These are phyloP conservation scores for Mucor irregularis DNA, from an alignment of 371 early-diverging fungal species.

Conservation along the genomic window DNA sequence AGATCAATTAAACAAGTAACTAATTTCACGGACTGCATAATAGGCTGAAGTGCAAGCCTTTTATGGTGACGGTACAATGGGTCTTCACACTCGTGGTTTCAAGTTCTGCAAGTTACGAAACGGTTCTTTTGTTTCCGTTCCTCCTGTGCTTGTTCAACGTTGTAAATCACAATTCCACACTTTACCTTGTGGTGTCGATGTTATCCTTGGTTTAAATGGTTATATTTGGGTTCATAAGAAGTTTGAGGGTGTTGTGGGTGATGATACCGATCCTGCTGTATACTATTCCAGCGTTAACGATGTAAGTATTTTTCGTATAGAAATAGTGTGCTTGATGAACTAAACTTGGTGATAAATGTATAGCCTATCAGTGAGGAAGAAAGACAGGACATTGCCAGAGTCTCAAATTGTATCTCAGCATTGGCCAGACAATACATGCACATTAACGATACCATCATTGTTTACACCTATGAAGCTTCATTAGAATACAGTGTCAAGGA, in stretches of 20 bases:
- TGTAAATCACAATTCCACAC: constrained; percentile 91
- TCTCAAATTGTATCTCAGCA: constrained; percentile 81
- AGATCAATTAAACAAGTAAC: too few species aligned
- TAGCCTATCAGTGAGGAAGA: constrained; percentile 62
- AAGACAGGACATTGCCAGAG: constrained; percentile 84
- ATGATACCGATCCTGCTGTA: constrained; percentile 69
- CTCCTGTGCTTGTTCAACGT: constrained; percentile 85
- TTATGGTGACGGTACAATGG: constrained; percentile 86
- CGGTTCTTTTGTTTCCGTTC: constrained; percentile 85
- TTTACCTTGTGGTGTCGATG: constrained; percentile 85
- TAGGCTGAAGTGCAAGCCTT: constrained; percentile 96
- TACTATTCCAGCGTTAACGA: constrained; percentile 84
- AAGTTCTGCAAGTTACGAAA: constrained; percentile 97
- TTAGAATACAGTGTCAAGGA: constrained; percentile 64
- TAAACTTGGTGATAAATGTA: neutral
- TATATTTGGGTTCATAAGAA: constrained; percentile 95
- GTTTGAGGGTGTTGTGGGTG: constrained; percentile 46
- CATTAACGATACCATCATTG: constrained; percentile 85
- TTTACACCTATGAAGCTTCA: constrained; percentile 90
- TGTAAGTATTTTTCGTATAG: constrained; percentile 33
- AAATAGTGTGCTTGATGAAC: neutral
- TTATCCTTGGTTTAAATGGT: constrained; percentile 96
- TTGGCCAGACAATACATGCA: constrained; percentile 74
- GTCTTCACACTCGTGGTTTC: constrained; percentile 94
- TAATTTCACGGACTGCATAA: too few species aligned